A percentile compares a stretch with the other conserved stretches of the same genome.
These are phyloP conservation scores for Aspergillus ruber DNA, from an alignment of 2,329 filamentous ascomycete species.

Conservation along the genomic window DNA sequence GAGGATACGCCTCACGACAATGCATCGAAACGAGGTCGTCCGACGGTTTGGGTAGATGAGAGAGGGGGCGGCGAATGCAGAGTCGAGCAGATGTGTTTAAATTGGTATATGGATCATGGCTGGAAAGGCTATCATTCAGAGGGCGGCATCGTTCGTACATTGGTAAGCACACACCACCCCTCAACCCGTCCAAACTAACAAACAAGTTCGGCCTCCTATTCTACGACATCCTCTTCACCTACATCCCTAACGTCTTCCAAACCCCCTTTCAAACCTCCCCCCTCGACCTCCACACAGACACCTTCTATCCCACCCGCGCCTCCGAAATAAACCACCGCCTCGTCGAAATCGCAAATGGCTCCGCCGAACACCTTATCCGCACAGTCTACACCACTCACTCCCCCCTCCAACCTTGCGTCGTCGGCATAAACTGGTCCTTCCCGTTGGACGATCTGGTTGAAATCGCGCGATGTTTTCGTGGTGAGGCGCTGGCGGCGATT, in stretches of 20 bases:
- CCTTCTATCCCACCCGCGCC: slow-evolving; percentile 78
- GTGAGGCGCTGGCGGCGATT: slow-evolving; percentile 71
- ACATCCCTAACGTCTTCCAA: slow-evolving; percentile 94
- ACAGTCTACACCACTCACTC: slow-evolving; percentile 63
- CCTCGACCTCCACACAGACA: slow-evolving; percentile 84
- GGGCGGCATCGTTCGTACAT: slow-evolving; percentile 82
- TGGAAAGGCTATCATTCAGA: slow-evolving; percentile 96
- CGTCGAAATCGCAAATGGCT: slow-evolving; percentile 80
- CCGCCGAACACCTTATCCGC: slow-evolving; percentile 60
- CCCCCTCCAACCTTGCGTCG: slow-evolving; percentile 71
- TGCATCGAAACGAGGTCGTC: slow-evolving; percentile 31
- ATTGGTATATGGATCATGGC: slow-evolving; percentile 70
- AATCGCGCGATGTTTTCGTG: slow-evolving; percentile 69
- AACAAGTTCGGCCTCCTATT: slow-evolving; percentile 71
- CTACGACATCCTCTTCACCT: slow-evolving; percentile 86
- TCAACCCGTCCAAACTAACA: neutral
- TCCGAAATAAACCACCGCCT: slow-evolving; percentile 85
- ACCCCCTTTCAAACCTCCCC: slow-evolving; percentile 92
- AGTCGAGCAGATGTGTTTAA: slow-evolving; percentile 92
- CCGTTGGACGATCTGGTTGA: slow-evolving; percentile 70
- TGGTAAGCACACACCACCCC: slow-evolving; percentile 37
- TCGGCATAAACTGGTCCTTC: slow-evolving; percentile 89
- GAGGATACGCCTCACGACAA: slow-evolving; percentile 37
- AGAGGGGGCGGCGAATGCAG: slow-evolving; percentile 66
- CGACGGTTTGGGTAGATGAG: slow-evolving; percentile 83